A percentile compares a stretch with the other conserved stretches of the same genome.
phyloP scores from a whole-genome alignment of 371 early-diverging fungal species.

The Nosema bombycis region DNA sequence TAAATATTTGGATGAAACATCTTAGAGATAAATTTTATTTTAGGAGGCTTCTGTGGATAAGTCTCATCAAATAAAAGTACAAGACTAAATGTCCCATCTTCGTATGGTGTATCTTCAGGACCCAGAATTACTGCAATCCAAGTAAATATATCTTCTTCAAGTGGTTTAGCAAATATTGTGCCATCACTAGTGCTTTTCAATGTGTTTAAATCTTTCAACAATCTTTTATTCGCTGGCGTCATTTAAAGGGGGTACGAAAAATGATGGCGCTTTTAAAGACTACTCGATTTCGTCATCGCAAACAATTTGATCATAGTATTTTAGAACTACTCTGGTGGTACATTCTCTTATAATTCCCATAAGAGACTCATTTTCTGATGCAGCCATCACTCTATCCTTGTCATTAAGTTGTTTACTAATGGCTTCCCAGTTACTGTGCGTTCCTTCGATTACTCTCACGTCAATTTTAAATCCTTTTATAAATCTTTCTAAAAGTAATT shows the following conservation, averaged over 20 bases:
- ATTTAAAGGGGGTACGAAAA: constrained; percentile 66
- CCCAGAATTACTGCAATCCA: constrained; percentile 97
- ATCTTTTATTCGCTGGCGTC: constrained; percentile 68
- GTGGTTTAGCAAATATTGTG: constrained; percentile 62
- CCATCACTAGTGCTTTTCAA: constrained; percentile 77
- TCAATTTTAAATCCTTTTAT: constrained; percentile 77
- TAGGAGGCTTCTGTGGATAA: constrained; percentile 95
- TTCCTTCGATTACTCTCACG: constrained; percentile 73
- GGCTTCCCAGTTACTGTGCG: constrained; percentile 81
- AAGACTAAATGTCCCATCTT: constrained; percentile 95
- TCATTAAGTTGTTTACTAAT: constrained; percentile 96
- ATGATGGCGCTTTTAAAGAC: neutral
- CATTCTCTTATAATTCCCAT: constrained; percentile 53
- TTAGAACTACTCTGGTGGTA: neutral
- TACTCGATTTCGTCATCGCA: neutral
- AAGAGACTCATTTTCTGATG: constrained; percentile 74
- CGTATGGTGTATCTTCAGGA: constrained; percentile 90
- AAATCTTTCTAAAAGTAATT: constrained; percentile 76
- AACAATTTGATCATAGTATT: neutral
- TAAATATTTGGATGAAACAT: constrained; percentile 99
- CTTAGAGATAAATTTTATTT: constrained; percentile 82
- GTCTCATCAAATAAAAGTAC: constrained; percentile 86
- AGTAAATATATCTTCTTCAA: constrained; percentile 67
- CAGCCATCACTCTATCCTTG: constrained; percentile 95
- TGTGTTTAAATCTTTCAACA: constrained; percentile 82